Base-by-base conservation (phyloP, 208 protist species). In the Porcisia deanei region DNA sequence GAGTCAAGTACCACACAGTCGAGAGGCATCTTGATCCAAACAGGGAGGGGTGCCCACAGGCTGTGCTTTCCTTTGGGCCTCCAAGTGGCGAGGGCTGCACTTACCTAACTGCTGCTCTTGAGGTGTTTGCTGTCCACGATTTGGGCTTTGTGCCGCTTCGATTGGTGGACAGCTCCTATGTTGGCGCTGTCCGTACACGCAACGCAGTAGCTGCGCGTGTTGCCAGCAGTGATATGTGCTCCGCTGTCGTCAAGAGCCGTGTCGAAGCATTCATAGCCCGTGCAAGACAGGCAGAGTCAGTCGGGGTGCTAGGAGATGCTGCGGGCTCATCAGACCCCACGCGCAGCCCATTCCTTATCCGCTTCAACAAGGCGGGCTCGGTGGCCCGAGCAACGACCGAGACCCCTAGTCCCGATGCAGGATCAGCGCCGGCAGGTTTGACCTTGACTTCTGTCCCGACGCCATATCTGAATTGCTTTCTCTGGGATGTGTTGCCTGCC, bases 101-200 rank as follows among this genome's bases (percentile, higher is more conserved):
- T 3, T 96, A 91, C 74, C 82, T 96, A 37, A 88, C 65, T 22
- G 92, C 81, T 1, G 79, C 86, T 2, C 59, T 89, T 30, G 85
- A 88, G 55, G 71, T 82, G 14, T 75, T 93, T 58, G 86, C 85
- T 1, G 75, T 75, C 57, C 73, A 73, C 30, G 83, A 84, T 57
- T 34, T 93, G 20, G 85, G 88, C 25, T 25, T 80, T 18, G 73
- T 88, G 53, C 85, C 87, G 43, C 74, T 90, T 41, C 80, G 87
- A 39, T 84, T 82, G 41, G 80, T 88, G 22, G 90, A 96, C 63
- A 87, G 86, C 61, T 81, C 87, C n/a, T 86, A 86, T 66, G 82
- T 94, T 1, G 87, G 86, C 18, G 80, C 85, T 10, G 66, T 80
- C 39, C 82, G 81, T 64, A 94, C 90, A 5, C 47, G 83, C 14